Evolutionary conservation across 768 basidiomycete species (phyloP), one percentile per base, ranked within the genome.

Genomic region (Pluteus cervinus): DNA sequence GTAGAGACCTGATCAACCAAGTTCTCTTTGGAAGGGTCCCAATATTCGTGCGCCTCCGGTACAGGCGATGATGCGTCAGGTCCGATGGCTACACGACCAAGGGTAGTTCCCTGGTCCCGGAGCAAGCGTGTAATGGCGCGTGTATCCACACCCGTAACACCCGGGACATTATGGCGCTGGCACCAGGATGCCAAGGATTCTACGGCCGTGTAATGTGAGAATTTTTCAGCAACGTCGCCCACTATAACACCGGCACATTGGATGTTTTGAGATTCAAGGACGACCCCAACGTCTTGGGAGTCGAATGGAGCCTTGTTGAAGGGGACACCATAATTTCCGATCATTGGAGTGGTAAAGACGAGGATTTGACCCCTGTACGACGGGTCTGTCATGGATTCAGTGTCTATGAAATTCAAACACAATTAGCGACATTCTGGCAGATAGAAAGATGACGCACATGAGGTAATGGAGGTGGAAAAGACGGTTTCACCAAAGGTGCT

Each of bases 321-420:
- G 5, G 96, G 96, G 7, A 99, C 91, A 37, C 96, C 96, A 54
- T 99, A 99, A 61, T 99, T 99, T 26, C 96, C 96, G 47, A 99
- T 96, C 62, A 99, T 78, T 7, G 96, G 96, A 0, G 93, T 86
- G 29, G 96, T 99, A 68, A 99, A 99, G 40, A 99, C 96, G 46
- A 99, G 77, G 54, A 99, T 94, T 62, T 99, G 96, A 35, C 90
- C 86, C 23, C 90, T 86, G 62, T 99, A 98, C 6, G 96, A 98
- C 5, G 96, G 96, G 59, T 99, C 96, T 24, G 96, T 99, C 96
- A 99, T 97, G 6, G 91, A 96, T 64, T 99, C 96, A 32, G 94
- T 98, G 60, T 99, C 92, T 94, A 54, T n/a, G 26, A 29, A 29
- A 45, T 39, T 37, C 45, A 33, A 44, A 47, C 17, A 32, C 28